Base-by-base conservation (phyloP, 202 grass and related monocot species). In the Carex arenaria region DNA sequence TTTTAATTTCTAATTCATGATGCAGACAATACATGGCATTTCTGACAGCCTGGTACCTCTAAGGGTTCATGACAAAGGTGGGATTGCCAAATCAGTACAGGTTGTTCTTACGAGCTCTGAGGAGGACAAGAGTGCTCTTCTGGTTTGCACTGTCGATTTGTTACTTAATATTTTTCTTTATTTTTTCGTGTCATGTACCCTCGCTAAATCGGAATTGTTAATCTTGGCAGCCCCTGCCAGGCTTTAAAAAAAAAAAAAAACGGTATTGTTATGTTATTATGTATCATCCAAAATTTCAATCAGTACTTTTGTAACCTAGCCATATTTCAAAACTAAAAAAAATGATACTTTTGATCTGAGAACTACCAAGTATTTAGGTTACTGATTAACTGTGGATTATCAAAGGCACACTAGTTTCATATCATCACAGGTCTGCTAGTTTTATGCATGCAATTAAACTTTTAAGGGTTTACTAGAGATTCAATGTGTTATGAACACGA, bases 51-150 rank as follows among this genome's bases (percentile, higher is more conserved):
- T 98, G 82, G 95, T 98, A 76, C 80, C 90, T 67, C 61, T 98
- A 86, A 55, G 89, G 78, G 85, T 93, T 87, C 89, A 83, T 53
- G 86, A 95, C 83, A 93, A 90, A 92, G 60, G 75, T 83, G 93
- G 87, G 56, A 43, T 30, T 62, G 51, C 83, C 84, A 89, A 63
- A 75, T 81, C 88, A 60, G 86, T 98, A 62, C 83, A 83, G 67
- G 85, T 98, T 72, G 84, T 98, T 65, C 86, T 95, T 87, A 90
- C 93, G 63, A 89, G 72, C 85, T 98, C 95, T 53, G 80, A 87
- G 55, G 95, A 95, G 85, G 93, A 98, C 84, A 98, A 95, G 80
- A 90, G 84, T 88, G 85, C 87, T 90, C 85, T 95, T 73, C 81
- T 98, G 93, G 95, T 98, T 88, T 84, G 93, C 84, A 64, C 80